A percentile compares a stretch with the other conserved stretches of the same genome.
Conservation (phyloP, 179 eudicot genomes). For the Camellia oleifera region DNA sequence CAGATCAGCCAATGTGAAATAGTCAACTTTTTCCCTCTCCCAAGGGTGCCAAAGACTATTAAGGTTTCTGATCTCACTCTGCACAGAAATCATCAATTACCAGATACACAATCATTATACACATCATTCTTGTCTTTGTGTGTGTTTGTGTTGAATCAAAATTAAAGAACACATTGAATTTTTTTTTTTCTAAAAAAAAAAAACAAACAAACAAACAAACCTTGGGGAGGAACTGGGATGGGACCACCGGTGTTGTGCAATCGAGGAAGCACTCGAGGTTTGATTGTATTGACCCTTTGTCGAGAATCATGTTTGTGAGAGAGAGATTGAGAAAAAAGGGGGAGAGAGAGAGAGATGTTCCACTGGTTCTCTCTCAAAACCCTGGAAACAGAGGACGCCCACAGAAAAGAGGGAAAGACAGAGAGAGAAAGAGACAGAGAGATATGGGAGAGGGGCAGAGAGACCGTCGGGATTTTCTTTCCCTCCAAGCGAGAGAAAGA, state of each 20-base stretch:
- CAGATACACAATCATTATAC: not conserved
- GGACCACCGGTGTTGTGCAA: slow-evolving; percentile 38
- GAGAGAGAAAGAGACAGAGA: slow-evolving; percentile 11
- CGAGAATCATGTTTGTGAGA: slow-evolving; percentile 24
- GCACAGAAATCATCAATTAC: slow-evolving; percentile 1
- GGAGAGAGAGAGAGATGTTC: slow-evolving; percentile 19
- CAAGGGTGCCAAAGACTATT: slow-evolving; percentile 93
- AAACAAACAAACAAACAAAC: slow-evolving; percentile 18
- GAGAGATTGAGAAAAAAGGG: slow-evolving; percentile 15
- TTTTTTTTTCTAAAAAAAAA: no score
- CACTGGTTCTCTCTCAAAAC: slow-evolving; percentile 33
- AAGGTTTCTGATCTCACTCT: slow-evolving; percentile 73
- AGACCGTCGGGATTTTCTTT: slow-evolving; percentile 24
- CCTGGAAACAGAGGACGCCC: slow-evolving; percentile 15
- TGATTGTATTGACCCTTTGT: slow-evolving; percentile 35
- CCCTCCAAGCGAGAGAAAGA: slow-evolving; percentile 2
- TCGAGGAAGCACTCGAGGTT: slow-evolving; percentile 42
- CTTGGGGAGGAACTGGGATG: slow-evolving; percentile 38
- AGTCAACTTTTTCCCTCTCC: slow-evolving; percentile 82
- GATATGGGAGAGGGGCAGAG: slow-evolving; percentile 25
- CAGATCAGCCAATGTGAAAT: slow-evolving; percentile 69
- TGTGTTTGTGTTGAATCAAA: not conserved
- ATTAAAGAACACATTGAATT: not conserved
- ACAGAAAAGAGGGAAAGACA: not conserved
- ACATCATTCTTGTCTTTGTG: not conserved